Conservation (phyloP, 2,329 filamentous ascomycete species). For the Emericellopsis atlantica region DNA sequence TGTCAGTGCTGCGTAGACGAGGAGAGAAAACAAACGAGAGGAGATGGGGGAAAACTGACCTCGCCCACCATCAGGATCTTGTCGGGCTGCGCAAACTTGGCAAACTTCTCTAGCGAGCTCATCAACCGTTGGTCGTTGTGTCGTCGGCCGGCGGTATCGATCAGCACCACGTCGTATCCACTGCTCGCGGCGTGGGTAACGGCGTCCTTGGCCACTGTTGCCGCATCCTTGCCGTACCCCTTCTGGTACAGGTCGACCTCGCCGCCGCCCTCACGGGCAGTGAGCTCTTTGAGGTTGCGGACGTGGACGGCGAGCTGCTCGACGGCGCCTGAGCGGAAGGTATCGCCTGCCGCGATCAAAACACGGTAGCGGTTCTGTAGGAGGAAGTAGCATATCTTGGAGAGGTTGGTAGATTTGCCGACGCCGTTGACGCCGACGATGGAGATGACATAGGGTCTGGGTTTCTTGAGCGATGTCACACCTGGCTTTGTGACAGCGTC, state of each 20-base stretch:
- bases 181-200: conserved; percentile 66
- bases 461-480: conserved; percentile 45
- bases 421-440: conserved; percentile 98
- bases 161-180: conserved; percentile 84
- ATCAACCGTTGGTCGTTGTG: conserved; percentile 95
- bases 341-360: conserved; percentile 87
- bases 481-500: conserved; percentile 61
- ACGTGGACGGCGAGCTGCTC: conserved; percentile 96
- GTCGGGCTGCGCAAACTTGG: conserved; percentile 88
- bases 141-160: conserved; percentile 87
- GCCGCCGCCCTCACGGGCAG: conserved; percentile 69
- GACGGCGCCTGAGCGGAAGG: conserved; percentile 92
- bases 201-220: conserved; percentile 87
- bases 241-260: conserved; percentile 88
- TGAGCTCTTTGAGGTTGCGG: conserved; percentile 82
- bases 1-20: conserved; percentile 1
- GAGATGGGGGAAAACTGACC: conserved; percentile 14
- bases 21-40: background rate
- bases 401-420: conserved; percentile 93
- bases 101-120: conserved; percentile 95
- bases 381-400: conserved; percentile 96
- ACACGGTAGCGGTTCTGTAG: conserved; percentile 96
- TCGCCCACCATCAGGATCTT: conserved; percentile 94
- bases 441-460: conserved; percentile 89
- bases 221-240: conserved; percentile 95